A percentile compares a stretch with the other conserved stretches of the same genome.
Evolutionary conservation across 78 protist genomes (phyloP).

Genomic region (Polysphondylium violaceum): DNA sequence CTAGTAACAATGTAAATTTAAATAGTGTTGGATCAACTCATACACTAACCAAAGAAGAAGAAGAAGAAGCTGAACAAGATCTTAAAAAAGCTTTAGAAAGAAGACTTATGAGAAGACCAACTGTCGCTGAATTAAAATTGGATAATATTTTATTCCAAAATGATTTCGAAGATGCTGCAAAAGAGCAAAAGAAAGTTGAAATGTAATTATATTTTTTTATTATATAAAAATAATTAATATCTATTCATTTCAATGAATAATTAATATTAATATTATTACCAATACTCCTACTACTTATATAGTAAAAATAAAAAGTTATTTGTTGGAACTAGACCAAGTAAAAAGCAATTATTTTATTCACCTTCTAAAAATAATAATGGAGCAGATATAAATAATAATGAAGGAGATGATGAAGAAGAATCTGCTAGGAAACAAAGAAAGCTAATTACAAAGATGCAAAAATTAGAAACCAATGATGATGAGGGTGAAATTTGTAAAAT

Average conservation of each 20-base stretch:
- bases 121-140: slow-evolving; percentile 38
- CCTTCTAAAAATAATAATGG: not conserved
- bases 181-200: slow-evolving; percentile 42
- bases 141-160: slow-evolving; percentile 52
- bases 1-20: too few species aligned
- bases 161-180: slow-evolving; percentile 68
- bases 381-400: not conserved
- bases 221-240: not conserved
- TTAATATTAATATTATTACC: not conserved
- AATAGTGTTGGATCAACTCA: too few species aligned
- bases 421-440: not conserved
- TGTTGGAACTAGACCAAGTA: slow-evolving; percentile 78
- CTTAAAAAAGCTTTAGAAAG: slow-evolving; percentile 29
- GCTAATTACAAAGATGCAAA: not conserved
- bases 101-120: slow-evolving; percentile 44
- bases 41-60: too few species aligned
- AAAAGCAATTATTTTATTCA: slow-evolving; percentile 33
- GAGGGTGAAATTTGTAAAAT: not conserved
- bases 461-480: not conserved
- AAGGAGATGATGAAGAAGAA: not conserved
- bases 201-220: not conserved
- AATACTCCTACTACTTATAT: not conserved
- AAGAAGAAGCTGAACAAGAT: not conserved
- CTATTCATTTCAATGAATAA: not conserved
- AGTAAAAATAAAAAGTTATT: slow-evolving; percentile 34